Evolutionary conservation across 225 moss, liverwort and hornwort species (phyloP), one percentile per base, ranked within the genome.

Genomic region (Climacium dendroides): DNA sequence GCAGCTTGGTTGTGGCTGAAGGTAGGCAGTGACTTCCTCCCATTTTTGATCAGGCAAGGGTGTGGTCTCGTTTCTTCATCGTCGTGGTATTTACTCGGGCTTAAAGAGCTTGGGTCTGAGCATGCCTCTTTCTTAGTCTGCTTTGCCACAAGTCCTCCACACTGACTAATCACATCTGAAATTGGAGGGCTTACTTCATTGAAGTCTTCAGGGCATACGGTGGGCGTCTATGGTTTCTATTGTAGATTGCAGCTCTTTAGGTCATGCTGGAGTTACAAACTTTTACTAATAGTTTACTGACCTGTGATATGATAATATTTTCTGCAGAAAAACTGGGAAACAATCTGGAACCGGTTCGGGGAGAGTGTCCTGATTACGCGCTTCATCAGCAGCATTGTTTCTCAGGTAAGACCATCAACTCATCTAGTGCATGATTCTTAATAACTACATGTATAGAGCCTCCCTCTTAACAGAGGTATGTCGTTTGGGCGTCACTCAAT

Each of bases 321-420:
- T 72, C 26, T 89, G 78, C 78, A 95, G 95, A 92, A 92, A 82
- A 95, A 95, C 54, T 95, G 95, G 95, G 91, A 88, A 81, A 91
- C 87, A 59, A 89, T 95, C 37, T 95, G 95, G 95, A 90, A 62
- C 83, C 94, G 92, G 28, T 91, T 92, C 35, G 94, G 95, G n/a
- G 95, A 94, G 81, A 91, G 92, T 88, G 81, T 89, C 53, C 92
- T 93, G 48, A 95, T 95, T 50, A 89, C 93, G 64, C 94, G 93
- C 87, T 95, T 95, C 90, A 94, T 95, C 90, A 95, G 94, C 90
- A 92, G 92, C 89, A 88, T 95, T 78, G 93, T 94, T 71, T 95
- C 95, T 75, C 93, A 93, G 93, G 95, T 93, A 90, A 74, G 72
- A 59, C 86, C 79, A 29, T 80, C 50, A 50, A 80, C 64, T 88